phyloP scores from a whole-genome alignment of 768 basidiomycete genomes.

The Cystobasidiopsis lactophilus region DNA sequence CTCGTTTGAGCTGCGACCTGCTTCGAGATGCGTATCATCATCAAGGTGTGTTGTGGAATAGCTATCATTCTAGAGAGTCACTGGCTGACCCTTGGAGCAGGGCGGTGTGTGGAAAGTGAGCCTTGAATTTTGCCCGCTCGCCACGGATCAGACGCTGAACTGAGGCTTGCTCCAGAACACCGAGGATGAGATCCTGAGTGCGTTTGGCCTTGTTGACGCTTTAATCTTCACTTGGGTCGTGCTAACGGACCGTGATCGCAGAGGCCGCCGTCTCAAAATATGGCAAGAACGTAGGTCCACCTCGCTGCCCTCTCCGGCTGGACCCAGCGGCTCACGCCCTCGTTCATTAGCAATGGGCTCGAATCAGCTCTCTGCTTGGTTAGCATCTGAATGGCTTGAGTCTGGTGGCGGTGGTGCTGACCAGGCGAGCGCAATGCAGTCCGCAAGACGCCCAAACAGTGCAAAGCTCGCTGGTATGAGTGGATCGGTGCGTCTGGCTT shows the following conservation, averaged over 20 bases:
- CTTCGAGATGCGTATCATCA: conserved; percentile 13
- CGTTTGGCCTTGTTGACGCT: not conserved
- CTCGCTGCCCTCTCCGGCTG: not conserved
- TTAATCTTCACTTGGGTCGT: no score
- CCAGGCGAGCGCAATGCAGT: no score
- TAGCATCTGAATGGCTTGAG: no score
- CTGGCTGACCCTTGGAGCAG: not conserved
- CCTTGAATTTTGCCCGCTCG: not conserved
- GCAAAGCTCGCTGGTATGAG: conserved; percentile 36
- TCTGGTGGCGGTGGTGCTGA: no score
- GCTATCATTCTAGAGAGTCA: not conserved
- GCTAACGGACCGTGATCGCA: not conserved
- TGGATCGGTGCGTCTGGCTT: not conserved
- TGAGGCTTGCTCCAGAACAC: conserved; percentile 45
- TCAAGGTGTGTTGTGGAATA: conserved; percentile 12
- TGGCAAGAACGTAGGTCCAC: conserved; percentile 25
- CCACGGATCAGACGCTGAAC: not conserved
- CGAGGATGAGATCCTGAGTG: conserved; percentile 73
- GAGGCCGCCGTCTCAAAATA: conserved; percentile 60
- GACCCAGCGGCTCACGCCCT: not conserved
- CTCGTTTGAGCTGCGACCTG: not conserved
- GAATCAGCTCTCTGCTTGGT: conserved; percentile 90
- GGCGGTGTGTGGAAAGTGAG: conserved; percentile 1
- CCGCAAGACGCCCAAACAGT: conserved; percentile 97
- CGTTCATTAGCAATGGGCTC: conserved; percentile 95